phyloP scores from a whole-genome alignment of 306 rosid genomes.

The Oemleria cerasiformis region DNA sequence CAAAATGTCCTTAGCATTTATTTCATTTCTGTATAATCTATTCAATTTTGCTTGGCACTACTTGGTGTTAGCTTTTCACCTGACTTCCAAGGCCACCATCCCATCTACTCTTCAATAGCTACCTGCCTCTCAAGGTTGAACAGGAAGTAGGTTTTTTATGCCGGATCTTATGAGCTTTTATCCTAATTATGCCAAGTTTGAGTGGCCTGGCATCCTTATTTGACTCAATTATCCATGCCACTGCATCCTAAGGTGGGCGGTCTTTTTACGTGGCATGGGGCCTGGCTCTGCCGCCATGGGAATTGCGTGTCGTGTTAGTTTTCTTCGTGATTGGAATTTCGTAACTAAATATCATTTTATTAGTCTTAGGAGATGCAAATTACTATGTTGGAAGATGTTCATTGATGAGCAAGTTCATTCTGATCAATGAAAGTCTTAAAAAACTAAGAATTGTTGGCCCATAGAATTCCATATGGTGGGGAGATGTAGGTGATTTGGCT shows the following conservation, averaged over 20 bases:
- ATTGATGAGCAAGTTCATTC: slow-evolving; percentile 20
- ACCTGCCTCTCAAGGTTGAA: slow-evolving; percentile 48
- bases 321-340: slow-evolving; percentile 30
- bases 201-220: slow-evolving; percentile 30
- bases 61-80: slow-evolving; percentile 37
- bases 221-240: slow-evolving; percentile 15
- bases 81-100: slow-evolving; percentile 34
- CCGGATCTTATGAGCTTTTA: slow-evolving; percentile 15
- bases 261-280: slow-evolving; percentile 22
- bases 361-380: slow-evolving; percentile 32
- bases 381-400: slow-evolving; percentile 24
- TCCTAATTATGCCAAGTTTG: slow-evolving; percentile 16
- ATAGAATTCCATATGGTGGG: not conserved
- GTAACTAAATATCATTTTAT: slow-evolving; percentile 24
- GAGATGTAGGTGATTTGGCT: slow-evolving; percentile 1
- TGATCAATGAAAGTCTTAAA: slow-evolving; percentile 9
- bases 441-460: slow-evolving; percentile 20
- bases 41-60: slow-evolving; percentile 23
- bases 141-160: slow-evolving; percentile 23
- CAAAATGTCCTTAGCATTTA: slow-evolving; percentile 5
- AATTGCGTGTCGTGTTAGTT: slow-evolving; percentile 50
- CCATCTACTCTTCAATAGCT: slow-evolving; percentile 73
- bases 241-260: slow-evolving; percentile 17
- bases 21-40: slow-evolving; percentile 27
- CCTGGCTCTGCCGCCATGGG: slow-evolving; percentile 14